Evolutionary conservation across 2,329 filamentous ascomycete species (phyloP).

Genomic region (Westerdykella sp.): DNA sequence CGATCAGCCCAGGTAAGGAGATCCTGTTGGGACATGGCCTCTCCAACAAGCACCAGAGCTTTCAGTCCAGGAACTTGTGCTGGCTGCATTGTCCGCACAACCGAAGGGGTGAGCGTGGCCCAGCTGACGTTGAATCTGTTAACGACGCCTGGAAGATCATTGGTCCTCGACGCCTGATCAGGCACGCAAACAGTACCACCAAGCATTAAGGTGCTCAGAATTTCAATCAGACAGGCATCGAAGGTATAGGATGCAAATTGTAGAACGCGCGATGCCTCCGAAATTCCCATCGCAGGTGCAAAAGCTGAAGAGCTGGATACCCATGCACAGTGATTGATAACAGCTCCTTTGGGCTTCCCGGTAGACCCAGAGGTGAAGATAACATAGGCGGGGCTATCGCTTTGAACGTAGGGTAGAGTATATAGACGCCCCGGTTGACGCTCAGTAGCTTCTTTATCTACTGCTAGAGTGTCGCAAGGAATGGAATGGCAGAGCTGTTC

Average conservation of each 20-base stretch:
- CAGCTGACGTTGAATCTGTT: slow-evolving; percentile 37
- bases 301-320: slow-evolving; percentile 40
- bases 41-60: slow-evolving; percentile 26
- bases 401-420: slow-evolving; percentile 29
- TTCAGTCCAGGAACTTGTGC: slow-evolving; percentile 22
- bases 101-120: slow-evolving; percentile 42
- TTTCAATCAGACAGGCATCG: slow-evolving; percentile 43
- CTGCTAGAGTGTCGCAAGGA: slow-evolving; percentile 17
- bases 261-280: slow-evolving; percentile 50
- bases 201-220: slow-evolving; percentile 41
- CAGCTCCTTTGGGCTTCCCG: slow-evolving; percentile 54
- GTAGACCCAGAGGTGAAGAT: slow-evolving; percentile 56
- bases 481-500: slow-evolving; percentile 21
- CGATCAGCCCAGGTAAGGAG: slow-evolving; percentile 32
- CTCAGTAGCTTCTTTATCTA: slow-evolving; percentile 40
- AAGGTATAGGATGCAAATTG: slow-evolving; percentile 44
- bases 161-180: slow-evolving; percentile 42
- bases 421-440: slow-evolving; percentile 24
- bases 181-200: slow-evolving; percentile 47
- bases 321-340: slow-evolving; percentile 56
- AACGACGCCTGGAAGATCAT: slow-evolving; percentile 41
- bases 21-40: slow-evolving; percentile 30
- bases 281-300: slow-evolving; percentile 38
- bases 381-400: slow-evolving; percentile 52
- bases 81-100: slow-evolving; percentile 26